Base-by-base conservation (phyloP, 1,284 basidiomycete genomes). In the Marasmius oreades region DNA sequence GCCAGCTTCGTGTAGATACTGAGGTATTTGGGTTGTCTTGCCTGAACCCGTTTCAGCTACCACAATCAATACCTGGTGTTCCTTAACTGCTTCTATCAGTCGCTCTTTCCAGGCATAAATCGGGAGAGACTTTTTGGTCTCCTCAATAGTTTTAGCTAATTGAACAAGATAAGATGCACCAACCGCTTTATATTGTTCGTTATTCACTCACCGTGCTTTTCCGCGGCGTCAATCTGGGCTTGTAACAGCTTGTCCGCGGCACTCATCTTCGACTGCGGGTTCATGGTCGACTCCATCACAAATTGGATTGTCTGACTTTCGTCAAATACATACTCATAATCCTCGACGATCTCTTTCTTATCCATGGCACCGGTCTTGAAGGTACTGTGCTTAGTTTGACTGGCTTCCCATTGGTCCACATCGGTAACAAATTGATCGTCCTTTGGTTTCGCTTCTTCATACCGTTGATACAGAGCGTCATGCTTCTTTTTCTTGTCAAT, bases 251-350 rank as follows among this genome's bases (percentile, higher is more conserved):
- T 90, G 61, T 98, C 95, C 61, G 92, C 90, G n/a, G 90, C 86
- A 59, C 86, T 92, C 81, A 97, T 79, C 11, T 77, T 80, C 58
- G 86, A 82, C 26, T 88, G 52, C 6, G 57, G 90, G 52, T 85
- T 84, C 68, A 93, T 67, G 18, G 86, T 83, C 54, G 85, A 81
- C 60, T 95, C 94, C 81, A 94, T 86, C 67, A 97, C 87, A 72
- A 98, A 99, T 66, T 94, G 82, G 70, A 99, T 99, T 20, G 93
- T 95, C 72, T 98, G 95, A 64, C 85, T 90, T 70, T 98, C 96
- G 73, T 99, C 96, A 68, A 99, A 98, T 39, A 99, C 96, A 70
- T 95, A 99, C 62, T 99, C 96, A 69, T 97, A 99, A 51, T 86
- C 85, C 45, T 94, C 93, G 26, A 88, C 84, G 23, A 90, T 59